phyloP scores from a whole-genome alignment of 306 rosid species.

The Trifolium dubium region DNA sequence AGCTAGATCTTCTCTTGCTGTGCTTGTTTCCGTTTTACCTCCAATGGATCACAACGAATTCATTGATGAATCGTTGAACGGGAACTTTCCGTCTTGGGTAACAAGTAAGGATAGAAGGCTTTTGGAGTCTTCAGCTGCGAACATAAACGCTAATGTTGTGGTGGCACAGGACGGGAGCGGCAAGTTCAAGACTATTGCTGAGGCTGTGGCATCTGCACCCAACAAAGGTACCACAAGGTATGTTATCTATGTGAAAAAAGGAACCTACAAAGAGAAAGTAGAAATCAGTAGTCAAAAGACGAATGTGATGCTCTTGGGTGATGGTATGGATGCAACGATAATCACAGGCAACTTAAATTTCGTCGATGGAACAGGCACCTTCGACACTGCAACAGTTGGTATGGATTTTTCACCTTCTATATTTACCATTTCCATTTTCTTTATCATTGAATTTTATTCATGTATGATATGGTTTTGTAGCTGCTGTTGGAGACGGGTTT shows the following conservation, averaged over 20 bases:
- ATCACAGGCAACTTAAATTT: conserved; percentile 64
- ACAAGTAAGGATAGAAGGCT: conserved; percentile 50
- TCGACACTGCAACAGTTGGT: conserved; percentile 58
- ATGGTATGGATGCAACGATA: conserved; percentile 63
- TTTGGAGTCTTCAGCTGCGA: conserved; percentile 30
- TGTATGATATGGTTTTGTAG: conserved; percentile 40
- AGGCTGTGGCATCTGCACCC: conserved; percentile 63
- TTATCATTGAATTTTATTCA: background rate
- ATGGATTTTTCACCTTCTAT: background rate
- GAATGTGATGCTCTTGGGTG: conserved; percentile 67
- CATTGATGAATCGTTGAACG: conserved; percentile 24
- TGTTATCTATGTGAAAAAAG: conserved; percentile 31
- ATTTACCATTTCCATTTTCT: background rate
- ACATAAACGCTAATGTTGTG: conserved; percentile 55
- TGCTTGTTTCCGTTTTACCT: conserved; percentile 50
- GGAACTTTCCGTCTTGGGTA: conserved; percentile 54
- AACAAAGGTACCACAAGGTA: conserved; percentile 54
- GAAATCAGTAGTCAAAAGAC: conserved; percentile 48
- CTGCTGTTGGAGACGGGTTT: conserved; percentile 77
- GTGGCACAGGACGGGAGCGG: conserved; percentile 79
- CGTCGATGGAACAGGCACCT: conserved; percentile 54
- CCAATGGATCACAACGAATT: background rate
- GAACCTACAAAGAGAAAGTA: conserved; percentile 57
- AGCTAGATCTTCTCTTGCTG: conserved; percentile 58
- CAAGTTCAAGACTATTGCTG: conserved; percentile 52